These are phyloP conservation scores for Udeniomyces megalosporus DNA, from an alignment of 768 basidiomycete genomes.

Conservation along the genomic window DNA sequence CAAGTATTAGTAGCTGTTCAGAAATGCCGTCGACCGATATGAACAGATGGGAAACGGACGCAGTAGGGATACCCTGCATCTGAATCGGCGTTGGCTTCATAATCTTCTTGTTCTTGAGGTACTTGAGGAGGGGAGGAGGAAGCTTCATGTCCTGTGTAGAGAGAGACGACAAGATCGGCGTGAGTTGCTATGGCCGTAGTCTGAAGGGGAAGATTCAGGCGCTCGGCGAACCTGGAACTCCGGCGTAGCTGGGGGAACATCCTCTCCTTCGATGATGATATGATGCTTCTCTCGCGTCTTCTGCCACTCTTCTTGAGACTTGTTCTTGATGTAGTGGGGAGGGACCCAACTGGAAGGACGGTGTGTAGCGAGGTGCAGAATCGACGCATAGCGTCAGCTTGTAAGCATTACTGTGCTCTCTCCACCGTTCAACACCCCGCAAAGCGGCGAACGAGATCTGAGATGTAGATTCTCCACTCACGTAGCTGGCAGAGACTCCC, in stretches of 20 bases:
- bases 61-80: conserved; percentile 87
- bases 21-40: too few relatives aligned
- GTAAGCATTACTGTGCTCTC: background rate
- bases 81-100: conserved; percentile 84
- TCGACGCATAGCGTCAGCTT: background rate
- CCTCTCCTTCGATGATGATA: conserved; percentile 71
- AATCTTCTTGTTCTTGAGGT: conserved; percentile 72
- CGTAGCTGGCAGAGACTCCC: conserved; percentile 69
- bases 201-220: too few relatives aligned
- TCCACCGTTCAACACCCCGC: too few relatives aligned
- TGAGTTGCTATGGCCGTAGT: too few relatives aligned
- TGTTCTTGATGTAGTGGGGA: conserved; percentile 62
- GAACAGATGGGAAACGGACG: conserved; percentile 39
- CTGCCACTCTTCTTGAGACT: conserved; percentile 51
- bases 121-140: conserved; percentile 66
- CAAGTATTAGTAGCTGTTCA: too few relatives aligned
- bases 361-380: conserved; percentile 4
- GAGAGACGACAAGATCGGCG: background rate
- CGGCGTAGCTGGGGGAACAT: conserved; percentile 66
- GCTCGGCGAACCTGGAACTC: conserved; percentile 38
- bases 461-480: conserved; percentile 34
- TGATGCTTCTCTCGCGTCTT: conserved; percentile 76
- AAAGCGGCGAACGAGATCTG: too few relatives aligned
- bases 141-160: conserved; percentile 87
- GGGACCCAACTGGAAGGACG: conserved; percentile 55